Percentiles rank a stretch among this genome's conserved stretches.
These are phyloP conservation scores for Scheffersomyces segobiensis DNA, from an alignment of 1,139 yeast genomes.

Conservation along the genomic window DNA sequence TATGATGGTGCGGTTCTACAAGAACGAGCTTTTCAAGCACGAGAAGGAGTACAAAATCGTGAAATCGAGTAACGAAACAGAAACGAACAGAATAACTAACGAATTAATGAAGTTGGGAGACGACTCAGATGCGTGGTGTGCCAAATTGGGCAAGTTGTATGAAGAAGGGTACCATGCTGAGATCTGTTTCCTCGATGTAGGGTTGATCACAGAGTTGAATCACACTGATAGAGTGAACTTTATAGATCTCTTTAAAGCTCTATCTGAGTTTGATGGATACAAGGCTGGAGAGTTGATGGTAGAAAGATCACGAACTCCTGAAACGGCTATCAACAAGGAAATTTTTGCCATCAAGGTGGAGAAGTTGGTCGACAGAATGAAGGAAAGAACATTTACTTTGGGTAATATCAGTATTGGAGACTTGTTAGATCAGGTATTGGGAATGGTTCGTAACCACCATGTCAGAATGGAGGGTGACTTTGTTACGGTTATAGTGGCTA, in stretches of 20 bases:
- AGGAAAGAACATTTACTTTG: constrained; percentile 83
- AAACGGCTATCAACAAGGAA: constrained; percentile 81
- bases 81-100: constrained; percentile 49
- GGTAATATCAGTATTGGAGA: constrained; percentile 95
- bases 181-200: constrained; percentile 88
- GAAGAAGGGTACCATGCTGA: constrained; percentile 78
- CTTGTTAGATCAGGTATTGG: constrained; percentile 77
- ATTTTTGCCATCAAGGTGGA: constrained; percentile 87
- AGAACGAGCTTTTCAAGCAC: constrained; percentile 46
- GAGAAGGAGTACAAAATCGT: constrained; percentile 50
- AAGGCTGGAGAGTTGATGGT: constrained; percentile 94
- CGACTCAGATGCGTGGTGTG: constrained; percentile 49
- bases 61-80: constrained; percentile 45
- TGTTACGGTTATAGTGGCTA: constrained; percentile 89
- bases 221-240: constrained; percentile 77
- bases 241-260: constrained; percentile 82
- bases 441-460: constrained; percentile 91
- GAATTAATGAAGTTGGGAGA: constrained; percentile 42
- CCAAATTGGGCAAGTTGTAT: constrained; percentile 49
- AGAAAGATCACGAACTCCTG: constrained; percentile 92
- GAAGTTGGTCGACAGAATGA: constrained; percentile 75
- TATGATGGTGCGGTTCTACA: constrained; percentile 76
- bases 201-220: constrained; percentile 87
- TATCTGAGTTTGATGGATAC: constrained; percentile 91
- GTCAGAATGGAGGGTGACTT: constrained; percentile 98